Base-by-base conservation (phyloP, 257 asterid species). In the Penstemon davidsonii region DNA sequence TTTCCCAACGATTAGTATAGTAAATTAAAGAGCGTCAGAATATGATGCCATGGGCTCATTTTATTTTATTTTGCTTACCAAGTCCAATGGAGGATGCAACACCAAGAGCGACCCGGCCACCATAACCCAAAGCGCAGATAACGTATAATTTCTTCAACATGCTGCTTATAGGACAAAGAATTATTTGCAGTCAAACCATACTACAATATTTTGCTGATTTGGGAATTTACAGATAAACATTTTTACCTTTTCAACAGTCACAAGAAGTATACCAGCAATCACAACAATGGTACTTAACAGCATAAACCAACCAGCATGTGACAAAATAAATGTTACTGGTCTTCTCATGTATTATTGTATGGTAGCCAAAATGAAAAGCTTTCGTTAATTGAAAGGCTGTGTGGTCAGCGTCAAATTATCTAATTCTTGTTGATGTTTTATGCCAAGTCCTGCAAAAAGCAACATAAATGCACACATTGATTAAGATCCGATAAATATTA, bases 41-140 rank as follows among this genome's bases (percentile, higher is more conserved):
- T 8, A 42, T 43, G 57, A 68, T 43, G 39, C 49, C 55, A 54
- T 7, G 18, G 18, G 18, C 18, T 15, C 18, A 15, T 15, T 15
- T 15, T 15, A 15, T 15, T 15, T 15, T 13, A 74, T 60, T 39
- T 25, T 52, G 43, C 93, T 75, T 84, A 92, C 97, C 98, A n/a
- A n/a, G 92, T 68, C 98, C 98, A 66, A 92, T 90, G 77, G 98
- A 92, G 75, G 98, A 92, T 58, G 97, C 98, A 73, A 92, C 95
- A 64, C 98, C 98, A 55, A 92, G 98, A 76, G 95, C 90, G 60
- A 90, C 67, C n/a, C n/a, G n/a, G n/a, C 98, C 98, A 92, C 98
- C 98, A 92, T 39, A 90, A 67, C 62, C 91, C 96, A 70, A 92
- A 92, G 77, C 73, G 84, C 45, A 86, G 10, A 75, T 88, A 88